Conservation (phyloP, 352 stramenopile genomes). For the Blastocystis hominis region DNA sequence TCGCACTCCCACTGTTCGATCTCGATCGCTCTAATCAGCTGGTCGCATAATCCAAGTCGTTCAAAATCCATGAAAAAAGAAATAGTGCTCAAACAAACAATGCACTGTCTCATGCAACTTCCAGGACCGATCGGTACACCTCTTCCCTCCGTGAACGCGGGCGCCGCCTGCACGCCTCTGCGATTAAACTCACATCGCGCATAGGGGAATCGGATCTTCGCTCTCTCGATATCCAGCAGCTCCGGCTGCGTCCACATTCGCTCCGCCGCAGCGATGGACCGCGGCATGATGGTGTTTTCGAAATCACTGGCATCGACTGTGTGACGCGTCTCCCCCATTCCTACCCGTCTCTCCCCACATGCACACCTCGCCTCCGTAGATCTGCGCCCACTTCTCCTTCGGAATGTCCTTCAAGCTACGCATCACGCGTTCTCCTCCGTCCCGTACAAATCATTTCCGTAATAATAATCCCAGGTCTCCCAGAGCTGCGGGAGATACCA, state of each 20-base stretch:
- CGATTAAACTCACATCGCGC: conserved; percentile 62
- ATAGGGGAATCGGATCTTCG: conserved; percentile 49
- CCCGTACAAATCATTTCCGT: conserved; percentile 62
- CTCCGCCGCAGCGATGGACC: conserved; percentile 65
- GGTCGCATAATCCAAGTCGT: conserved; percentile 13
- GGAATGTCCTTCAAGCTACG: conserved; percentile 36
- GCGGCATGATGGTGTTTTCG: conserved; percentile 64
- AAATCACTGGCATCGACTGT: conserved; percentile 63
- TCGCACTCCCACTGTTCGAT: background rate
- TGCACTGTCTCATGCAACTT: conserved; percentile 53
- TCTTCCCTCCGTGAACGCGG: conserved; percentile 11
- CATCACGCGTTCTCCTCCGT: background rate
- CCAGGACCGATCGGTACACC: background rate
- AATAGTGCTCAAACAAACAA: background rate
- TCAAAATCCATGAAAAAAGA: conserved; percentile 31
- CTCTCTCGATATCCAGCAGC: conserved; percentile 7
- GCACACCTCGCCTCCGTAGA: conserved; percentile 65
- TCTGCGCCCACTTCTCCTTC: conserved; percentile 19
- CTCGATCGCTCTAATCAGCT: conserved; percentile 13
- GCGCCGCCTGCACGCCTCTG: conserved; percentile 59
- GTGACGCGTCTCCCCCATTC: background rate
- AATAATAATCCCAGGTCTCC: conserved; percentile 64
- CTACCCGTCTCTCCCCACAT: conserved; percentile 53
- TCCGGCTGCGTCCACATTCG: conserved; percentile 63
- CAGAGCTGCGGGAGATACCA: conserved; percentile 69